Conservation (phyloP, 192 early-diverging fungal genomes). For the Coemansia sp. region DNA sequence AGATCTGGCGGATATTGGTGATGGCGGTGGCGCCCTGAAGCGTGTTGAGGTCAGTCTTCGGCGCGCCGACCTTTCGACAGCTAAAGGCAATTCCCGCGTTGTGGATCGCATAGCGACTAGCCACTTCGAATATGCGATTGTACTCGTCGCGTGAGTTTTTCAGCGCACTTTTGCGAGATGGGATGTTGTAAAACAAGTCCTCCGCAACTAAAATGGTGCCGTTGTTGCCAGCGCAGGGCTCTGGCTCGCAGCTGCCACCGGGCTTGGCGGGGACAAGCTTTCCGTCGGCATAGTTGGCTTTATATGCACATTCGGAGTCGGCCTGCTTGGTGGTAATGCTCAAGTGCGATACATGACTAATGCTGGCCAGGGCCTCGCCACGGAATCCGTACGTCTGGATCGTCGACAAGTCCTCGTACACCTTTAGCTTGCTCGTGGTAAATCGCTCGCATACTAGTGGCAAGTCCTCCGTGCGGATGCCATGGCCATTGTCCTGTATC, state of each 20-base stretch:
- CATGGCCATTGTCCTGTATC: slow-evolving; percentile 94
- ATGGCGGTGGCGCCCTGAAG: slow-evolving; percentile 57
- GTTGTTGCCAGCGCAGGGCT: slow-evolving; percentile 92
- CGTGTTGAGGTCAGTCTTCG: slow-evolving; percentile 79
- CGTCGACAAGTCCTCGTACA: slow-evolving; percentile 78
- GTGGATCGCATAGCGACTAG: slow-evolving; percentile 92
- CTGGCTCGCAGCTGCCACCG: slow-evolving; percentile 75
- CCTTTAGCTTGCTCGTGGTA: slow-evolving; percentile 88
- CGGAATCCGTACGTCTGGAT: slow-evolving; percentile 96
- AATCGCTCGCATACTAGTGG: slow-evolving; percentile 91
- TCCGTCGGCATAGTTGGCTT: slow-evolving; percentile 85
- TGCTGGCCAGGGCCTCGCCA: slow-evolving; percentile 95
- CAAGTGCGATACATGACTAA: slow-evolving; percentile 92
- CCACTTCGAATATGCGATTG: slow-evolving; percentile 83
- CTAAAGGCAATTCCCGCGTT: slow-evolving; percentile 80
- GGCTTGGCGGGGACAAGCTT: slow-evolving; percentile 74
- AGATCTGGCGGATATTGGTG: slow-evolving; percentile 81
- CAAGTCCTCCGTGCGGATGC: slow-evolving; percentile 90
- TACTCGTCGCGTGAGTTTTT: slow-evolving; percentile 89
- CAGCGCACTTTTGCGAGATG: slow-evolving; percentile 80
- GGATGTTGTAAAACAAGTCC: slow-evolving; percentile 94
- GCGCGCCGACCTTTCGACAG: slow-evolving; percentile 83
- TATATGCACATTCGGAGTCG: slow-evolving; percentile 73
- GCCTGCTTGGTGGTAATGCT: slow-evolving; percentile 79
- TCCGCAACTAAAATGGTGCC: slow-evolving; percentile 94